phyloP scores from a whole-genome alignment of 2,329 filamentous ascomycete species.

The Teratosphaeria gauchensis region DNA sequence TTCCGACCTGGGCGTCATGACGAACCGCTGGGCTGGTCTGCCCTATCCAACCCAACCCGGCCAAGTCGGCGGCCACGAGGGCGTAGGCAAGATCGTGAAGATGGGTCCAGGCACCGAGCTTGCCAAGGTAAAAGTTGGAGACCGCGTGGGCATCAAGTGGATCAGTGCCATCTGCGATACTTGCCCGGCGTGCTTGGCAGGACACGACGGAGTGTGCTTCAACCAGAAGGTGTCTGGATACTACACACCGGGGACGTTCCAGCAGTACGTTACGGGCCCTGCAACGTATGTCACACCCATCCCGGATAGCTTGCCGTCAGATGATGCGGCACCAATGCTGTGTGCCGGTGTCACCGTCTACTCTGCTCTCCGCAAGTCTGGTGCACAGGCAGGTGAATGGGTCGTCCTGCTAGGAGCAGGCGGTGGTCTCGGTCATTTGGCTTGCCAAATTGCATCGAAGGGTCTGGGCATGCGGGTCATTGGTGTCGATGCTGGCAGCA shows the following conservation, averaged over 20 bases:
- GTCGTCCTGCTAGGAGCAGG: constrained; percentile 41
- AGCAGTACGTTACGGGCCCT: constrained; percentile 56
- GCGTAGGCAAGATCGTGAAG: constrained; percentile 54
- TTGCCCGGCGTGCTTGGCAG: constrained; percentile 45
- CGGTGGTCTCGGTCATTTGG: constrained; percentile 40
- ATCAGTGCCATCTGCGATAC: constrained; percentile 47
- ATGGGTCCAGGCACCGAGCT: constrained; percentile 51
- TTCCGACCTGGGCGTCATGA: constrained; percentile 49
- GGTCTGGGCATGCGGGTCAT: constrained; percentile 52
- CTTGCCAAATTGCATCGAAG: constrained; percentile 49
- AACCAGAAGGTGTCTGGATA: constrained; percentile 47
- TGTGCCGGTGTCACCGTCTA: constrained; percentile 63
- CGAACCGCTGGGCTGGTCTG: constrained; percentile 44
- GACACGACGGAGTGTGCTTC: constrained; percentile 45
- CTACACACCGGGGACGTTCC: constrained; percentile 62
- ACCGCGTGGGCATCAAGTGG: constrained; percentile 63
- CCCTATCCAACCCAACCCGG: constrained; percentile 49
- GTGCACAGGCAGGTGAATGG: constrained; percentile 50
- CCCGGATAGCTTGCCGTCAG: constrained; percentile 50
- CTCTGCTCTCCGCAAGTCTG: constrained; percentile 52
- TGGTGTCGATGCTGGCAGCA: constrained; percentile 55
- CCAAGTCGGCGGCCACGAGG: constrained; percentile 62
- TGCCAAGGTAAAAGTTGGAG: constrained; percentile 51
- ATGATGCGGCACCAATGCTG: constrained; percentile 52
- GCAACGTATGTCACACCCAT: constrained; percentile 63